phyloP scores from a whole-genome alignment of 768 basidiomycete species.

The Dioszegia hungarica region DNA sequence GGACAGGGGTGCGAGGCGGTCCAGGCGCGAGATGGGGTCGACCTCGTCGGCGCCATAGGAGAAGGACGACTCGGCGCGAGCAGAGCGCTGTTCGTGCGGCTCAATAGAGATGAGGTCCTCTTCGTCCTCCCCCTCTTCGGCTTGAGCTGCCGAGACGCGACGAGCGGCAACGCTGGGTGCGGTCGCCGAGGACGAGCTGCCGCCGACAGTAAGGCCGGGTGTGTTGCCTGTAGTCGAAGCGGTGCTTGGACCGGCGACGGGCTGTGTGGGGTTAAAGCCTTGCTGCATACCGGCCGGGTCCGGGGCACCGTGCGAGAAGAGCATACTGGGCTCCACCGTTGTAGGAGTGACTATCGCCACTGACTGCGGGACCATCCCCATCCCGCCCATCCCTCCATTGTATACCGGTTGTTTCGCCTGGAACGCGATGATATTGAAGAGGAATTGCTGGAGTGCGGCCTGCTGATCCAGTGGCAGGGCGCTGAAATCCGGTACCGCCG shows the following conservation, averaged over 20 bases:
- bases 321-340: slow-evolving; percentile 8
- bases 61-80: slow-evolving; percentile 7
- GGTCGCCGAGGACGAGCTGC: not conserved
- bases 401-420: slow-evolving; percentile 23
- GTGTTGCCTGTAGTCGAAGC: not conserved
- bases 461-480: slow-evolving; percentile 37
- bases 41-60: slow-evolving; percentile 17
- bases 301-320: not conserved
- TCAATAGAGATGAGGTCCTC: slow-evolving; percentile 27
- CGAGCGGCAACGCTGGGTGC: not conserved
- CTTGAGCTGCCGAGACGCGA: not conserved
- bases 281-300: not conserved
- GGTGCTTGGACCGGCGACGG: not conserved
- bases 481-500: slow-evolving; percentile 8
- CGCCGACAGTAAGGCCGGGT: not conserved
- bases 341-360: not conserved
- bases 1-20: slow-evolving; percentile 33
- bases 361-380: not conserved
- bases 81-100: slow-evolving; percentile 14
- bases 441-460: slow-evolving; percentile 28
- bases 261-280: not conserved
- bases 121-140: slow-evolving; percentile 12
- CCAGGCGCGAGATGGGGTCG: slow-evolving; percentile 12
- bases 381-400: no score
- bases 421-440: slow-evolving; percentile 33